Evolutionary conservation across 441 rosid genomes (phyloP).

Genomic region (Pelargonium fulgidum): DNA sequence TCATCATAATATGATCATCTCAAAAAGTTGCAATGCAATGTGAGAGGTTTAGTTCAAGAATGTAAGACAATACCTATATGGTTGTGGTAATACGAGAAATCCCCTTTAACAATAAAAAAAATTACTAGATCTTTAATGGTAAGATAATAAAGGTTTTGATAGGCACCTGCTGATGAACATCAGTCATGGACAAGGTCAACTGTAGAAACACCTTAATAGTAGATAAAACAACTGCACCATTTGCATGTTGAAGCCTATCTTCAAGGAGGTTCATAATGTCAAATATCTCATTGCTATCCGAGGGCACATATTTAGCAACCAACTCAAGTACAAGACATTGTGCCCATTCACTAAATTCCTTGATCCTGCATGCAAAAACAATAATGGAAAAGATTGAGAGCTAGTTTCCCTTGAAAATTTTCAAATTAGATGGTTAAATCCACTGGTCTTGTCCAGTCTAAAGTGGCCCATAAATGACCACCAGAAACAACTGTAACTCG

Average conservation of each 20-base stretch:
- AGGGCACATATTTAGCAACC: constrained; percentile 77
- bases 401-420: neutral
- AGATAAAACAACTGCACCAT: constrained; percentile 97
- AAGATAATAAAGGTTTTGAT: constrained; percentile 12
- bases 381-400: constrained; percentile 4
- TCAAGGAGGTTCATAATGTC: constrained; percentile 98
- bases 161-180: constrained; percentile 91
- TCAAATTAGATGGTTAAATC: constrained; percentile 8
- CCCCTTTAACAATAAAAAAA: constrained; percentile 6
- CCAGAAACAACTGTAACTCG: neutral
- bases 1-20: constrained; percentile 21
- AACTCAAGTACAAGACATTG: constrained; percentile 94
- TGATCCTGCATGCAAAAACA: constrained; percentile 54
- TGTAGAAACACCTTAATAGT: constrained; percentile 80
- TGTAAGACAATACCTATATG: constrained; percentile 4
- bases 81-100: constrained; percentile 6
- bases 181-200: constrained; percentile 84
- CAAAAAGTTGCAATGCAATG: constrained; percentile 13
- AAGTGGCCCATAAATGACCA: neutral
- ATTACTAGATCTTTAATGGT: neutral
- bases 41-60: constrained; percentile 3
- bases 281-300: constrained; percentile 85
- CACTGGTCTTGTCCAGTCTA: constrained; percentile 3
- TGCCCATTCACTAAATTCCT: constrained; percentile 91
- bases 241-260: constrained; percentile 99